These are phyloP conservation scores for Trichosporon coremiiforme DNA, from an alignment of 1,284 basidiomycete species.

Conservation along the genomic window DNA sequence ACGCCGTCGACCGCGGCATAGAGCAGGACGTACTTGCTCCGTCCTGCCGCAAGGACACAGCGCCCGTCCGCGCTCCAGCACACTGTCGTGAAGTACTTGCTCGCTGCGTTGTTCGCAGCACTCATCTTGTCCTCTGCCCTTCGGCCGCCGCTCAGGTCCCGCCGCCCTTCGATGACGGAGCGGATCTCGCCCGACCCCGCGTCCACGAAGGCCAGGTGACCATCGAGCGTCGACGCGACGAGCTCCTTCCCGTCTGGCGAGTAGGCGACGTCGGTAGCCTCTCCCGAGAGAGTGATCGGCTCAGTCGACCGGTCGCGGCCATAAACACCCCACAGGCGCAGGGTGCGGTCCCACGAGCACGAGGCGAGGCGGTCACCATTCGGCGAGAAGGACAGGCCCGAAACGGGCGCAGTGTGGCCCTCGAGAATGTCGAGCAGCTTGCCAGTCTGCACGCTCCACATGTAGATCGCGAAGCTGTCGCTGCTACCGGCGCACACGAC, in stretches of 20 bases:
- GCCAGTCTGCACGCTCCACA: constrained; percentile 98
- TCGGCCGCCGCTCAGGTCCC: constrained; percentile 90
- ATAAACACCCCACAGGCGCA: constrained; percentile 76
- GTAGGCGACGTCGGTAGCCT: constrained; percentile 86
- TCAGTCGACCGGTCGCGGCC: constrained; percentile 85
- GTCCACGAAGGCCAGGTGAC: constrained; percentile 90
- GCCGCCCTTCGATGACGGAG: constrained; percentile 86
- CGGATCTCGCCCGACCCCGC: constrained; percentile 79
- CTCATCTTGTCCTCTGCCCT: constrained; percentile 85
- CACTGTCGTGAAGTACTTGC: constrained; percentile 87
- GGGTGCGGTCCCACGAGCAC: constrained; percentile 71
- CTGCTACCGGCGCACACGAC: constrained; percentile 93
- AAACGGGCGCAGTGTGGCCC: constrained; percentile 92
- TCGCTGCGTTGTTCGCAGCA: constrained; percentile 80
- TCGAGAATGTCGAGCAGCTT: constrained; percentile 91
- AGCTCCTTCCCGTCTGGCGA: constrained; percentile 92
- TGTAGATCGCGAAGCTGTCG: constrained; percentile 93
- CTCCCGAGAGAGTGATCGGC: constrained; percentile 78
- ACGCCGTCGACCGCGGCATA: constrained; percentile 92
- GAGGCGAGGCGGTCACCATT: constrained; percentile 83
- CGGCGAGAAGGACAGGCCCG: constrained; percentile 84
- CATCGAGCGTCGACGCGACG: constrained; percentile 88
- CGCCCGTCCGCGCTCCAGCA: constrained; percentile 92
- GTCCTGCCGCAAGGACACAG: constrained; percentile 91
- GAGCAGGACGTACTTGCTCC: constrained; percentile 93